Percentiles rank a stretch among this genome's conserved stretches.
Evolutionary conservation across 2,329 filamentous ascomycete species (phyloP).

Genomic region (Epichloe hybrida): DNA sequence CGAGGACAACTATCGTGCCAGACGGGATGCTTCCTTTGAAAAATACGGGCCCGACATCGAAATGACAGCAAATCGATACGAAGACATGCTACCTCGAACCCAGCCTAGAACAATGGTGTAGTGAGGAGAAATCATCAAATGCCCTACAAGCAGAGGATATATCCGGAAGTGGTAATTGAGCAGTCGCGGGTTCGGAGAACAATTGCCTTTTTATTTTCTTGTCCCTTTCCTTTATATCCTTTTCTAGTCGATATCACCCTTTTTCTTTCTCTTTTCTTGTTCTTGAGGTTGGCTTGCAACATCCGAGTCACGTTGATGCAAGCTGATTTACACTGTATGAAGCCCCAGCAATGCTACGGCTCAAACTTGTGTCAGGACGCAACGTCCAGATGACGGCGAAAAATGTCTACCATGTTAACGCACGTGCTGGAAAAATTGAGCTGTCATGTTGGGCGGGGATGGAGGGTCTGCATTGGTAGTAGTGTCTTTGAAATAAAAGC

Average conservation of each 20-base stretch:
- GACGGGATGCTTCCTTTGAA: constrained; percentile 19
- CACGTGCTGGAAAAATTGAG: not conserved
- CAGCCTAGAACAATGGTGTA: constrained; percentile 32
- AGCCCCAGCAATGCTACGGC: not conserved
- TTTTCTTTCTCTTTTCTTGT: not conserved
- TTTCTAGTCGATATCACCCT: not conserved
- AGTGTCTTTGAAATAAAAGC: not conserved
- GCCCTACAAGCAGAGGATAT: not conserved
- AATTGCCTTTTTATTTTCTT: not conserved
- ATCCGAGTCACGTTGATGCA: not conserved
- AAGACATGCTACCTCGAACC: constrained; percentile 42
- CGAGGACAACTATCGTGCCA: constrained; percentile 11
- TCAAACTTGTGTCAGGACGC: not conserved
- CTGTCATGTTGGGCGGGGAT: not conserved
- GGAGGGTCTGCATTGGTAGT: not conserved
- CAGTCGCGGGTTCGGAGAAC: not conserved
- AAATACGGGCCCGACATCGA: constrained; percentile 32
- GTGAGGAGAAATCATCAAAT: not conserved
- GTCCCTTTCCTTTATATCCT: not conserved
- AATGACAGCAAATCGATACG: constrained; percentile 38
- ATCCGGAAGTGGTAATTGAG: not conserved
- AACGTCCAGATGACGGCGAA: not conserved
- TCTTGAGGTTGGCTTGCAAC: not conserved
- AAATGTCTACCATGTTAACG: not conserved
- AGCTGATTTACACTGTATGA: not conserved